phyloP scores from a whole-genome alignment of 441 rosid species.

The Flueggea neowawraea region DNA sequence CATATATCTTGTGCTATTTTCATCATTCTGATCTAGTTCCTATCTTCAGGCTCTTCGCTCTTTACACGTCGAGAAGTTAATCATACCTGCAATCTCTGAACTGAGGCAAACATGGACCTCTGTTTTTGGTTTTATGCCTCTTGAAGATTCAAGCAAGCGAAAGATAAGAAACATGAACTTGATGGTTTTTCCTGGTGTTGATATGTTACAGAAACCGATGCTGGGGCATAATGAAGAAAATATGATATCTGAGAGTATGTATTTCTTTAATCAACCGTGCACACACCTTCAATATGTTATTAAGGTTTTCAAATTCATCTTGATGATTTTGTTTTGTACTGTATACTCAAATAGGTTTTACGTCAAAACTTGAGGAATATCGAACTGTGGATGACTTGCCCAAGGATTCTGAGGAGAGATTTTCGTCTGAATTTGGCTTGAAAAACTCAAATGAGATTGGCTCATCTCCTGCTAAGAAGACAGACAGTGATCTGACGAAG shows the following conservation, averaged over 20 bases:
- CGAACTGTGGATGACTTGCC: constrained; percentile 18
- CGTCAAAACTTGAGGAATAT: constrained; percentile 21
- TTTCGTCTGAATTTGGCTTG: constrained; percentile 26
- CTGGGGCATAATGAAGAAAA: constrained; percentile 27
- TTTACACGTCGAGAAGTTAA: constrained; percentile 71
- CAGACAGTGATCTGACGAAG: constrained; percentile 22
- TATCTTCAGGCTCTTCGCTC: constrained; percentile 62
- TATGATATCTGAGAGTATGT: constrained; percentile 37
- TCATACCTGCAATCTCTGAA: constrained; percentile 93
- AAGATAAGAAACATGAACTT: constrained; percentile 62
- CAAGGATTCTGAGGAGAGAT: constrained; percentile 20
- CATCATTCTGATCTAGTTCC: constrained; percentile 9
- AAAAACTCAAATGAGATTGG: constrained; percentile 22
- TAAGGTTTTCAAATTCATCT: neutral
- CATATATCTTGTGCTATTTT: neutral
- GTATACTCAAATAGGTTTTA: constrained; percentile 27
- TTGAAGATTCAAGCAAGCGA: constrained; percentile 38
- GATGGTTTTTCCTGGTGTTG: constrained; percentile 90
- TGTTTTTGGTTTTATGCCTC: constrained; percentile 76
- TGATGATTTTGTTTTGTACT: constrained; percentile 1
- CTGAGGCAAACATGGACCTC: constrained; percentile 86
- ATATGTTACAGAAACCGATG: constrained; percentile 76
- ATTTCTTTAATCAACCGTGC: neutral
- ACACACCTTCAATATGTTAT: neutral
- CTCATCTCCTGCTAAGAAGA: constrained; percentile 14